Evolutionary conservation across 2,329 filamentous ascomycete genomes (phyloP).

Genomic region (Chlorencoelia australis): DNA sequence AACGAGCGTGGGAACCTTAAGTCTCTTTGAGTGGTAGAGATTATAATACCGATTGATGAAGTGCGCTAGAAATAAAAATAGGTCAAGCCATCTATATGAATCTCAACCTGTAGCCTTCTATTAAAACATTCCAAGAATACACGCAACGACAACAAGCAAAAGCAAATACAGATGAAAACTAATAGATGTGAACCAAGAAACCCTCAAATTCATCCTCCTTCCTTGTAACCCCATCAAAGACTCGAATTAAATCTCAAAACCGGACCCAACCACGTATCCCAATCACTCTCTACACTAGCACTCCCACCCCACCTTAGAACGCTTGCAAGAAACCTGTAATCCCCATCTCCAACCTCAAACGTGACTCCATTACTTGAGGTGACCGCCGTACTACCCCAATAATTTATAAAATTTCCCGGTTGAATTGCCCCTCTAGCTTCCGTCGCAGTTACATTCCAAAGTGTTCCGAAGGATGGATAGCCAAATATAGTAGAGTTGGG

Average conservation of each 20-base stretch:
- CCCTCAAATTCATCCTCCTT: no score
- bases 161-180: no score
- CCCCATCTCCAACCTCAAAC: constrained; percentile 5
- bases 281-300: background rate
- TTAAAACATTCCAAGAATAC: no score
- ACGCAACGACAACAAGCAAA: no score
- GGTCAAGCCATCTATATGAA: no score
- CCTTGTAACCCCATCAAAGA: background rate
- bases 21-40: no score
- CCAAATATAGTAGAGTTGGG: constrained; percentile 2
- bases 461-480: constrained; percentile 4
- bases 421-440: background rate
- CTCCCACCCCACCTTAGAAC: constrained; percentile 6
- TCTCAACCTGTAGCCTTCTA: no score
- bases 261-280: constrained; percentile 6
- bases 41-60: no score
- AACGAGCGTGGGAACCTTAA: no score
- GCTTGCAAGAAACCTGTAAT: constrained; percentile 5
- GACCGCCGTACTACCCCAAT: constrained; percentile 1
- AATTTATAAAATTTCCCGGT: constrained; percentile 4
- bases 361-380: background rate
- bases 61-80: no score
- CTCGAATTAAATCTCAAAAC: constrained; percentile 7
- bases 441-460: background rate
- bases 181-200: no score